A percentile compares a stretch with the other conserved stretches of the same genome.
phyloP scores from a whole-genome alignment of 345 rosid genomes.

The Brassica juncea region DNA sequence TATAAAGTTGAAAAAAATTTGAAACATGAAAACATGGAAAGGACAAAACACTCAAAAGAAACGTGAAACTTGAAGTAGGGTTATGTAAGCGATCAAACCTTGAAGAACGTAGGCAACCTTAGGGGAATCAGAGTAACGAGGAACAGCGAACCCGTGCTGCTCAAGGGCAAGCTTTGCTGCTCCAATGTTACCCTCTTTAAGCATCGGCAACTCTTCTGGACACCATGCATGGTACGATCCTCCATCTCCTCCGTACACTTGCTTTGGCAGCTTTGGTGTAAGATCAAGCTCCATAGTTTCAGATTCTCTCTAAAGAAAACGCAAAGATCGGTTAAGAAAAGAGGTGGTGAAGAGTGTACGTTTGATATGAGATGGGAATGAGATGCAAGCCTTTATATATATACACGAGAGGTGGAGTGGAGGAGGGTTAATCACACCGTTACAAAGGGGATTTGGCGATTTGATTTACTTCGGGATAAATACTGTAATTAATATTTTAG shows the following conservation, averaged over 20 bases:
- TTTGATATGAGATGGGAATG: conserved; percentile 14
- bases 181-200: conserved; percentile 73
- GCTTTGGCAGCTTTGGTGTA: conserved; percentile 70
- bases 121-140: conserved; percentile 81
- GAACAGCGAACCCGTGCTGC: conserved; percentile 80
- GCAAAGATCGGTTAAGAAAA: neutral
- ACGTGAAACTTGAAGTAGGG: too few species aligned
- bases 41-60: too few species aligned
- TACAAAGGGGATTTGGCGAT: neutral
- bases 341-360: neutral
- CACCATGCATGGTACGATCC: conserved; percentile 82
- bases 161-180: conserved; percentile 82
- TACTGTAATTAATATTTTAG: neutral
- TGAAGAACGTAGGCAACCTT: conserved; percentile 91
- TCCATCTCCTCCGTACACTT: conserved; percentile 64
- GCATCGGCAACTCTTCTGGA: conserved; percentile 82
- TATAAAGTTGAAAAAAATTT: too few species aligned
- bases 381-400: neutral
- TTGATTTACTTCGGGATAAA: neutral
- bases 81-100: conserved; percentile 39
- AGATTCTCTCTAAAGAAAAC: neutral
- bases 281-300: conserved; percentile 75
- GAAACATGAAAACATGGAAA: too few species aligned
- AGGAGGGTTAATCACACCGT: neutral
- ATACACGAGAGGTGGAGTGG: neutral